Conservation (phyloP, 352 stramenopile species). For the Sclerospora graminicola region DNA sequence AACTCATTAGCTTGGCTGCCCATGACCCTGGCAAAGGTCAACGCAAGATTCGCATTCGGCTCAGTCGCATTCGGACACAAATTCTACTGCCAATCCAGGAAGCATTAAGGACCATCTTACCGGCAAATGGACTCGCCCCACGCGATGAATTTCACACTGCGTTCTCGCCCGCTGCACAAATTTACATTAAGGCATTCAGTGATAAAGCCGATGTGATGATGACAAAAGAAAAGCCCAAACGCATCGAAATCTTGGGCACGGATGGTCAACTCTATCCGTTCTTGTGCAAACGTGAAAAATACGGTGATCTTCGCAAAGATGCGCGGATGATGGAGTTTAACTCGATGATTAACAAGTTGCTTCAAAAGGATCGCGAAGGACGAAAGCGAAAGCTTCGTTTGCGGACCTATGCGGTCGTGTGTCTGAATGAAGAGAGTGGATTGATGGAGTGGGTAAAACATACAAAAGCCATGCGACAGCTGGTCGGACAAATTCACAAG, state of each 20-base stretch:
- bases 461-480: constrained; percentile 90
- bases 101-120: constrained; percentile 62
- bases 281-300: constrained; percentile 95
- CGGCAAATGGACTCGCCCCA: constrained; percentile 48
- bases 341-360: constrained; percentile 98
- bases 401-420: constrained; percentile 98
- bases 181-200: constrained; percentile 84
- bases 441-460: constrained; percentile 99
- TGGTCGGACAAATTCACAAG: constrained; percentile 83
- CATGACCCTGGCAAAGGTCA: constrained; percentile 66
- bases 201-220: constrained; percentile 94
- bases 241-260: constrained; percentile 83
- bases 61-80: constrained; percentile 52
- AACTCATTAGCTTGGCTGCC: constrained; percentile 90
- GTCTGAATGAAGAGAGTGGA: constrained; percentile 98
- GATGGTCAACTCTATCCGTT: constrained; percentile 82
- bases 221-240: constrained; percentile 99
- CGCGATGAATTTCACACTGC: constrained; percentile 38
- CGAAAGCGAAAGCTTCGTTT: constrained; percentile 90
- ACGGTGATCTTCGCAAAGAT: constrained; percentile 99
- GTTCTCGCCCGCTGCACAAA: constrained; percentile 54
- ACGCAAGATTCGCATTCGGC: constrained; percentile 71
- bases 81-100: constrained; percentile 80
- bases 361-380: constrained; percentile 85
- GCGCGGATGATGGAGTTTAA: constrained; percentile 99